Evolutionary conservation across 2,329 filamentous ascomycete genomes (phyloP).

Genomic region (Fusarium chlamydosporum): DNA sequence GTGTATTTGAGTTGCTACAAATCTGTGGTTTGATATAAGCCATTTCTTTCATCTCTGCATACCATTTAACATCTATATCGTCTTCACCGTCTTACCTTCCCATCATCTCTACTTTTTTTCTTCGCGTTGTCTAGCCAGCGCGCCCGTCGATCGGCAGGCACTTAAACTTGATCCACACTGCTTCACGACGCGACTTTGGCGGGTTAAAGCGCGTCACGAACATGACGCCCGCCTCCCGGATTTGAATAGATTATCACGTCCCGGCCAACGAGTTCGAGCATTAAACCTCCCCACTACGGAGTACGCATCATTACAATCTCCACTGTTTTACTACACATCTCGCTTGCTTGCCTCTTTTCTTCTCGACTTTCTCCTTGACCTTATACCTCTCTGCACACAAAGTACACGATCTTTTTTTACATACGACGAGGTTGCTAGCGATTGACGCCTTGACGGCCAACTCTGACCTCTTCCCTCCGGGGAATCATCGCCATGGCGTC

Average conservation of each 20-base stretch:
- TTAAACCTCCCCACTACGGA: constrained; percentile 36
- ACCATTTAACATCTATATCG: neutral
- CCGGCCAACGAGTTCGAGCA: constrained; percentile 43
- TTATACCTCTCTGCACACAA: neutral
- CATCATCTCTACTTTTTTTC: constrained; percentile 4
- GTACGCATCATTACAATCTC: constrained; percentile 31
- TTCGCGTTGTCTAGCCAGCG: constrained; percentile 39
- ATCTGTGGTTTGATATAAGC: constrained; percentile 11
- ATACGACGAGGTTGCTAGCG: constrained; percentile 9
- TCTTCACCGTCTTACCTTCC: constrained; percentile 4
- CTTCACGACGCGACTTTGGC: constrained; percentile 53
- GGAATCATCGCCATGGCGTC: constrained; percentile 57
- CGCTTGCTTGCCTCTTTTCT: constrained; percentile 27
- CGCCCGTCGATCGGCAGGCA: constrained; percentile 32
- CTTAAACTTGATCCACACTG: constrained; percentile 50
- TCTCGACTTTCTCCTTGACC: constrained; percentile 11
- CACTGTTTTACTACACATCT: constrained; percentile 23
- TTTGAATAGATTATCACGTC: constrained; percentile 50
- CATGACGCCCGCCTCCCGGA: constrained; percentile 57
- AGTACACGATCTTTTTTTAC: constrained; percentile 9
- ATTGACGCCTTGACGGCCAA: constrained; percentile 26
- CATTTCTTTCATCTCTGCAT: neutral
- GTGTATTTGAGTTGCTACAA: constrained; percentile 9
- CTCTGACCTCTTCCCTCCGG: constrained; percentile 45
- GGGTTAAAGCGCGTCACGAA: constrained; percentile 57